A percentile compares a stretch with the other conserved stretches of the same genome.
Conservation (phyloP, 177 flowering plant species). For the Telopea speciosissima region DNA sequence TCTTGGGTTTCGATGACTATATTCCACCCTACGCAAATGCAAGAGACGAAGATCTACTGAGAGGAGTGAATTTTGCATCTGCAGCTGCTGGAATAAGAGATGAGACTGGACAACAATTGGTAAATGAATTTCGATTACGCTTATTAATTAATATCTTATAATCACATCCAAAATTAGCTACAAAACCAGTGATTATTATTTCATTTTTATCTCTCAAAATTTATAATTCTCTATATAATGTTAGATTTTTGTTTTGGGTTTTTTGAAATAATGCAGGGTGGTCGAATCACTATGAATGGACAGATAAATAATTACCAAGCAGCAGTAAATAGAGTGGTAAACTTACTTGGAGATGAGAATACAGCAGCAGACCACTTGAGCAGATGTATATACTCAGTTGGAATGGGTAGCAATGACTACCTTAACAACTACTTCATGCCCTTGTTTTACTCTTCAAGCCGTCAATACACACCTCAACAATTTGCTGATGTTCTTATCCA, state of each 20-base stretch:
- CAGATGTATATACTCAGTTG: conserved; percentile 60
- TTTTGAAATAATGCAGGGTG: conserved; percentile 36
- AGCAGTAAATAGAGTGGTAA: conserved; percentile 43
- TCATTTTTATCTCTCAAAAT: too few species aligned
- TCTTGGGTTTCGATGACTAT: conserved; percentile 49
- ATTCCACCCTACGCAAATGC: conserved; percentile 47
- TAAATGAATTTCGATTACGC: conserved; percentile 16
- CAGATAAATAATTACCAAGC: conserved; percentile 49
- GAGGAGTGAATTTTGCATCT: conserved; percentile 75
- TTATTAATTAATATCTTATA: too few species aligned
- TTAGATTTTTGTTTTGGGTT: too few species aligned
- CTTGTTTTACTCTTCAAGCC: conserved; percentile 37
- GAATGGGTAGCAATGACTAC: conserved; percentile 86
- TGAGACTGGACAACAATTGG: conserved; percentile 80
- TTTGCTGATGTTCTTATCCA: conserved; percentile 58
- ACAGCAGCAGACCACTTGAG: conserved; percentile 62
- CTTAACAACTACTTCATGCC: conserved; percentile 97
- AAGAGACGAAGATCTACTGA: conserved; percentile 39
- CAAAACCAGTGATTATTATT: too few species aligned
- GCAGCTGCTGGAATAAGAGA: conserved; percentile 82
- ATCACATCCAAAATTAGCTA: too few species aligned
- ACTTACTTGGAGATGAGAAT: conserved; percentile 45
- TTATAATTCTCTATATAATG: too few species aligned
- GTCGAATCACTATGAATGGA: conserved; percentile 43
- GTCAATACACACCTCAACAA: conserved; percentile 49